Conservation (phyloP, 441 rosid species). For the Kokia cookei region DNA sequence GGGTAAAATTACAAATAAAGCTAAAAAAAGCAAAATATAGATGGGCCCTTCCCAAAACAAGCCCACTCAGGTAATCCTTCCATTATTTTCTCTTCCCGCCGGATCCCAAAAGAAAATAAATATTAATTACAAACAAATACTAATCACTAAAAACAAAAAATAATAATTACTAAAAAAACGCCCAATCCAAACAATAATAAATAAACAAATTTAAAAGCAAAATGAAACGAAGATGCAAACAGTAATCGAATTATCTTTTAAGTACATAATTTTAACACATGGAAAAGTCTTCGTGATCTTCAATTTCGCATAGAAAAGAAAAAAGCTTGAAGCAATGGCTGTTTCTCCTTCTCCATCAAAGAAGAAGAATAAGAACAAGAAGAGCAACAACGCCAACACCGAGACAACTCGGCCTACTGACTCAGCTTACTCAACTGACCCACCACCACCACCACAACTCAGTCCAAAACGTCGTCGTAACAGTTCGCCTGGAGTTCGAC, state of each 20-base stretch:
- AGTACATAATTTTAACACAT: too few species aligned
- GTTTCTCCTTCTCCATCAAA: neutral
- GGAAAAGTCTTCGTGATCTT: neutral
- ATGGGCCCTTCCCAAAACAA: neutral
- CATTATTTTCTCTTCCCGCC: too few species aligned
- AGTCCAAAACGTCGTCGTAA: neutral
- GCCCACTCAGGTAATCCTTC: neutral
- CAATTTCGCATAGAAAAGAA: neutral
- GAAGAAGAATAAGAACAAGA: neutral
- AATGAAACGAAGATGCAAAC: too few species aligned
- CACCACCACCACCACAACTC: neutral
- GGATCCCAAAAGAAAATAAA: too few species aligned
- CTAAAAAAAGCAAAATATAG: neutral
- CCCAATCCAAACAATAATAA: too few species aligned
- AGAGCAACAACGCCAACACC: neutral
- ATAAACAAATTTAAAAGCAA: too few species aligned
- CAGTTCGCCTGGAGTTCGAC: constrained; percentile 11
- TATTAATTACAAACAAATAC: neutral
- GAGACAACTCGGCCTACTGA: neutral
- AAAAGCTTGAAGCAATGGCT: neutral
- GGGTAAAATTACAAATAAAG: neutral
- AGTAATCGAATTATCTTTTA: neutral
- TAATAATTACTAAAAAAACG: too few species aligned
- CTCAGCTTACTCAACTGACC: neutral
- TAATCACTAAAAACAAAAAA: too few species aligned